Conservation (phyloP, 441 rosid species). For the Geranium incanum region DNA sequence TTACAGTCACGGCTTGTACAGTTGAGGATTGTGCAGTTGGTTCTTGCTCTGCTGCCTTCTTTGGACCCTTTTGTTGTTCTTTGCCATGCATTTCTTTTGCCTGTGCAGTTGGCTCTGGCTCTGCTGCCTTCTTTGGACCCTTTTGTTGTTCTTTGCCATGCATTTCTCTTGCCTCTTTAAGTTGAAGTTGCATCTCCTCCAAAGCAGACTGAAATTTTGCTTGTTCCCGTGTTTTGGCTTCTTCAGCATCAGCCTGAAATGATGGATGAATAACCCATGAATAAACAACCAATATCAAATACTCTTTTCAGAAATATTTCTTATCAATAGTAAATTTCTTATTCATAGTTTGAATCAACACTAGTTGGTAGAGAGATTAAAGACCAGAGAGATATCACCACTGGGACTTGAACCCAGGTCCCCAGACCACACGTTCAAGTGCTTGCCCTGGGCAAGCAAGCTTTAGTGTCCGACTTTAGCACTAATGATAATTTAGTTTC, state of each 20-base stretch:
- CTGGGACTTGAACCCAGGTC: too few relatives aligned
- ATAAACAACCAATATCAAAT: slow-evolving; percentile 3
- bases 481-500: neutral
- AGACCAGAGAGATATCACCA: too few relatives aligned
- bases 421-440: too few relatives aligned
- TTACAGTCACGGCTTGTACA: slow-evolving; percentile 34
- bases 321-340: too few relatives aligned
- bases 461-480: too few relatives aligned
- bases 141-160: slow-evolving; percentile 68
- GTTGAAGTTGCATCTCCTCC: slow-evolving; percentile 56
- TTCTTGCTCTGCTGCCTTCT: slow-evolving; percentile 14
- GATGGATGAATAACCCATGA: slow-evolving; percentile 20
- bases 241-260: slow-evolving; percentile 74
- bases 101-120: neutral
- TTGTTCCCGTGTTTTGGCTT: slow-evolving; percentile 66
- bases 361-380: too few relatives aligned
- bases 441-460: too few relatives aligned
- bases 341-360: too few relatives aligned
- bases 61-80: slow-evolving; percentile 65
- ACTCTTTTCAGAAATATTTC: neutral
- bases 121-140: slow-evolving; percentile 38
- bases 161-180: slow-evolving; percentile 69
- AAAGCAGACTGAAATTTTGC: slow-evolving; percentile 58
- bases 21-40: slow-evolving; percentile 35
- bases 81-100: slow-evolving; percentile 59